Conservation (phyloP, 257 asterid species). For the Solanum chaucha region DNA sequence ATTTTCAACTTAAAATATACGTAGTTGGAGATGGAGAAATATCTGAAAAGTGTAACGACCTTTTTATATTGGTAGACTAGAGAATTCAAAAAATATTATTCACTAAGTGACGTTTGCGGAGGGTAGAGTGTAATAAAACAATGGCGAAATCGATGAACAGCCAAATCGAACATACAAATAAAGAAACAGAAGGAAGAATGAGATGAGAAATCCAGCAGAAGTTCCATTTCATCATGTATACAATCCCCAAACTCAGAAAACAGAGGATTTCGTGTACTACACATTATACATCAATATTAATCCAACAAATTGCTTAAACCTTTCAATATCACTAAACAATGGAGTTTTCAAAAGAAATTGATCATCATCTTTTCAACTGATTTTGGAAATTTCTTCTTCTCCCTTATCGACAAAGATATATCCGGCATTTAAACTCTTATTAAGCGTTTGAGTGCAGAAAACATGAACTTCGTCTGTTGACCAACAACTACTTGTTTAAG, state of each 20-base stretch:
- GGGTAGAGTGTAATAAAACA: too few relatives aligned
- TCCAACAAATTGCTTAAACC: background rate
- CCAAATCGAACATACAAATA: background rate
- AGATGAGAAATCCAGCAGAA: background rate
- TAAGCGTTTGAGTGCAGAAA: background rate
- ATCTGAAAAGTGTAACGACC: conserved; percentile 10
- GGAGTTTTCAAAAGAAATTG: background rate
- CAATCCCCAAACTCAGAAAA: background rate
- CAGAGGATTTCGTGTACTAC: background rate
- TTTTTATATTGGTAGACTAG: conserved; percentile 11
- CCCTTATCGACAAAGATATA: background rate
- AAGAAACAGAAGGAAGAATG: background rate
- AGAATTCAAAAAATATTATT: background rate
- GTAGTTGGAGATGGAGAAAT: conserved; percentile 19
- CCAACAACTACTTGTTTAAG: too few relatives aligned
- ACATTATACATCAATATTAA: background rate
- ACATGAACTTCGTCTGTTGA: background rate
- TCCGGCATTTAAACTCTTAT: background rate
- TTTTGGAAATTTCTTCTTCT: background rate
- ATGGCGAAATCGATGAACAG: too few relatives aligned
- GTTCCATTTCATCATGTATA: background rate
- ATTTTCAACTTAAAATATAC: conserved; percentile 8
- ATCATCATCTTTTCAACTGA: background rate
- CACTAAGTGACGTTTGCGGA: too few relatives aligned
- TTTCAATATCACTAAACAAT: background rate